Evolutionary conservation across 257 asterid genomes (phyloP).

Genomic region (Scutellaria barbata): DNA sequence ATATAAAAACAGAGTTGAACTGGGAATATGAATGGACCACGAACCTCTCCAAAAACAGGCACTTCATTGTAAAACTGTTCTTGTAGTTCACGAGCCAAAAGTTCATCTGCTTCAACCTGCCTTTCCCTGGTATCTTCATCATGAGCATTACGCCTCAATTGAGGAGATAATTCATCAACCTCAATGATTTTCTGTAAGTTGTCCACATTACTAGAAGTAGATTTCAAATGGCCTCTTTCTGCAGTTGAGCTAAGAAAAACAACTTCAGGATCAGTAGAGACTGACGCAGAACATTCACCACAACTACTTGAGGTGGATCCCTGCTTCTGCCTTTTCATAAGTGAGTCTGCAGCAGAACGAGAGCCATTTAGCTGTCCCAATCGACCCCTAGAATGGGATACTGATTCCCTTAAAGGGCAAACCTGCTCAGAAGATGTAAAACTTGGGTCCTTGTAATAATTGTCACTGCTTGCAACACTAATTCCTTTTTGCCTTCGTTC

Average conservation of each 20-base stretch:
- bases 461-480: slow-evolving; percentile 33
- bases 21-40: slow-evolving; percentile 8
- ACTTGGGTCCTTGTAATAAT: slow-evolving; percentile 34
- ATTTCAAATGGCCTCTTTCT: slow-evolving; percentile 42
- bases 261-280: slow-evolving; percentile 54
- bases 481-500: slow-evolving; percentile 50
- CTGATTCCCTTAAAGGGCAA: slow-evolving; percentile 44
- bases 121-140: slow-evolving; percentile 58
- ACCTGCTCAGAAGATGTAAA: slow-evolving; percentile 42
- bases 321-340: slow-evolving; percentile 61
- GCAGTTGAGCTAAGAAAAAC: slow-evolving; percentile 52
- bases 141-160: slow-evolving; percentile 38
- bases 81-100: slow-evolving; percentile 90
- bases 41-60: slow-evolving; percentile 69
- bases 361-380: slow-evolving; percentile 41
- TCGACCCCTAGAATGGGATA: slow-evolving; percentile 43
- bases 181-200: slow-evolving; percentile 51
- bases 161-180: slow-evolving; percentile 63
- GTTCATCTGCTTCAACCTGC: slow-evolving; percentile 92
- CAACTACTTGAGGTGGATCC: slow-evolving; percentile 50
- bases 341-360: slow-evolving; percentile 41
- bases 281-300: slow-evolving; percentile 64
- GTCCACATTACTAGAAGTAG: slow-evolving; percentile 34
- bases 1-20: slow-evolving; percentile 8
- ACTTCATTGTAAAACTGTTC: slow-evolving; percentile 80